Evolutionary conservation across 2,329 filamentous ascomycete species (phyloP).

Genomic region (Scortechinia acanthostroma): DNA sequence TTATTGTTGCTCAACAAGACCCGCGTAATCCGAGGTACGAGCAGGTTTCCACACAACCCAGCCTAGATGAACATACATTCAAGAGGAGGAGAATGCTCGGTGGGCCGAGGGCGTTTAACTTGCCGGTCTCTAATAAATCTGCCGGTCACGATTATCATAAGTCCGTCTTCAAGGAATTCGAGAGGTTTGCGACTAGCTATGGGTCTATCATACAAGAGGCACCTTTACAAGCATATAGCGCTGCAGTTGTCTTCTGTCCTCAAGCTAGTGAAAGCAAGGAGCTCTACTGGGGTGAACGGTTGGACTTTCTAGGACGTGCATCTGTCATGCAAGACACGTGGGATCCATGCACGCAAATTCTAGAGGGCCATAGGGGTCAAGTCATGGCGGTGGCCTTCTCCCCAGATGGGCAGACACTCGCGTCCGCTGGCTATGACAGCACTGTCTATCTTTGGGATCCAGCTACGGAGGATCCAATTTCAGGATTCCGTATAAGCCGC

Average conservation of each 20-base stretch:
- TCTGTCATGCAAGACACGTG: not conserved
- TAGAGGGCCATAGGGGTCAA: not conserved
- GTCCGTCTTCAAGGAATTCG: not conserved
- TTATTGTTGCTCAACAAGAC: not conserved
- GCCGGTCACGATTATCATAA: not conserved
- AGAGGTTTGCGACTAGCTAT: not conserved
- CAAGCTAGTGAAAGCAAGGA: not conserved
- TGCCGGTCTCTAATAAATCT: not conserved
- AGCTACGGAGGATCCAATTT: not conserved
- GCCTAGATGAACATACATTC: no score
- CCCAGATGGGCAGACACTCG: not conserved
- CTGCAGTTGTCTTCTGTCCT: not conserved
- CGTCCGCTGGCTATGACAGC: not conserved
- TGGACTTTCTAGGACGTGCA: not conserved
- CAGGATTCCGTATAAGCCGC: no score
- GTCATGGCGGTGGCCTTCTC: not conserved
- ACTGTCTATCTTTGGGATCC: not conserved
- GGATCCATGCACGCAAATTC: not conserved
- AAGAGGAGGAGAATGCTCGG: no score
- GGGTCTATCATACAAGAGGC: not conserved
- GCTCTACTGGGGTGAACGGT: not conserved
- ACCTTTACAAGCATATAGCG: not conserved
- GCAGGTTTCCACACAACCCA: no score
- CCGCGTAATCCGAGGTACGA: not conserved
- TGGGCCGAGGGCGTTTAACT: no score